Base-by-base conservation (phyloP, 805 yeast genomes). In the Sugiyamaella qingdaonensis region DNA sequence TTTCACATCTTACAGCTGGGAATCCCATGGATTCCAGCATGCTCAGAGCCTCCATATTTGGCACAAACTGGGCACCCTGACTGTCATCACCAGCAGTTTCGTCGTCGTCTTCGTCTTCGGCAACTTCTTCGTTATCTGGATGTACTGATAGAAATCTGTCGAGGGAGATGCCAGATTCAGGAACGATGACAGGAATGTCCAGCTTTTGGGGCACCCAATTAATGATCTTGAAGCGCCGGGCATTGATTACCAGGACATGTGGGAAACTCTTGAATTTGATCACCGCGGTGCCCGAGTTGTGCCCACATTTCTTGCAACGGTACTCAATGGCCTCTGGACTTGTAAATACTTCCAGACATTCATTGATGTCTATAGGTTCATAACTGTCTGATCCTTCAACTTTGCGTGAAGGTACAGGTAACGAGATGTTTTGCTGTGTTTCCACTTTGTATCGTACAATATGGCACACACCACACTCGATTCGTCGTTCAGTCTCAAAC, bases 191-290 rank as follows among this genome's bases (percentile, higher is more conserved):
- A 1, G 95, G 95, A 4, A 85, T 87, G 55, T 82, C 85, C 0
- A 87, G 76, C 66, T 94, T 94, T 0, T 80, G 74, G 0, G 98
- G 97, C 1, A 83, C 86, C 98, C 97, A 94, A 63, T 89, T 88
- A 43, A 84, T 86, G 35, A 95, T 70, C 57, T 85, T 82, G 52
- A 92, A 88, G 63, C 98, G 77, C 56, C 88, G 85, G 2, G 89
- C 87, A 56, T 84, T 84, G 0, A 88, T 73, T 2, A 88, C 78
- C 29, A 94, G 72, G 10, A 78, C 76, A n/a, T 81, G 72, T 0
- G 99, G 99, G 58, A 73, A 84, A 0, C 88, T 73, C 54, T 73
- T 74, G 60, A 90, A 78, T 1, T 78, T 78, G 27, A 73, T 69
- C 2, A 71, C 63, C 51, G 78, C 78, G 1, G 78, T 77, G 1